A percentile compares a stretch with the other conserved stretches of the same genome.
Evolutionary conservation across 768 basidiomycete genomes (phyloP).

Genomic region (Hortiboletus campestris): DNA sequence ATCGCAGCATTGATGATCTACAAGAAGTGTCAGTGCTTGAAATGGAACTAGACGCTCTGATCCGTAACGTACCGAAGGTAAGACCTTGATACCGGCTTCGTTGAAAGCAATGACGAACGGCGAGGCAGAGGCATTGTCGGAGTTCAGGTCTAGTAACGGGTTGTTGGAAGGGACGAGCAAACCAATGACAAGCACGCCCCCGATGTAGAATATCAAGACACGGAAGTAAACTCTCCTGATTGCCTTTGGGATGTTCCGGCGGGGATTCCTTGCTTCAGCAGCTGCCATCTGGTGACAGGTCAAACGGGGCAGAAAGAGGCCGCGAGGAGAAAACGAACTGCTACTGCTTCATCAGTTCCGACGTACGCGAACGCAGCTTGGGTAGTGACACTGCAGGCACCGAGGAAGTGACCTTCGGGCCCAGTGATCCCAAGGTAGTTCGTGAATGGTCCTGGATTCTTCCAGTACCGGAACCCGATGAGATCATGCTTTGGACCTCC

Average conservation of each 20-base stretch:
- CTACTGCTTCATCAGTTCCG: conserved; percentile 57
- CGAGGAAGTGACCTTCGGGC: conserved; percentile 48
- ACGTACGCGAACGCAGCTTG: conserved; percentile 62
- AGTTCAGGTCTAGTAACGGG: conserved; percentile 36
- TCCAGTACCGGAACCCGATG: conserved; percentile 47
- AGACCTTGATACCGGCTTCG: conserved; percentile 56
- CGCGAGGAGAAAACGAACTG: conserved; percentile 25
- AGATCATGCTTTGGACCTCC: conserved; percentile 55
- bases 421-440: conserved; percentile 42
- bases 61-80: conserved; percentile 41
- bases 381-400: conserved; percentile 50
- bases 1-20: conserved; percentile 41
- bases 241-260: conserved; percentile 40
- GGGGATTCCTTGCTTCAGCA: conserved; percentile 51
- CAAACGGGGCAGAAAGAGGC: neutral
- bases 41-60: neutral
- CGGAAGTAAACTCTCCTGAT: conserved; percentile 45
- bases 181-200: conserved; percentile 46
- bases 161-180: conserved; percentile 50
- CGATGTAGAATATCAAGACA: conserved; percentile 38
- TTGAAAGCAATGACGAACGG: conserved; percentile 60
- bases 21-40: neutral
- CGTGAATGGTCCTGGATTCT: conserved; percentile 56
- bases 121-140: conserved; percentile 42
- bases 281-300: conserved; percentile 37